Evolutionary conservation across 1,139 yeast genomes (phyloP).

Genomic region (Komagataea norvegica): DNA sequence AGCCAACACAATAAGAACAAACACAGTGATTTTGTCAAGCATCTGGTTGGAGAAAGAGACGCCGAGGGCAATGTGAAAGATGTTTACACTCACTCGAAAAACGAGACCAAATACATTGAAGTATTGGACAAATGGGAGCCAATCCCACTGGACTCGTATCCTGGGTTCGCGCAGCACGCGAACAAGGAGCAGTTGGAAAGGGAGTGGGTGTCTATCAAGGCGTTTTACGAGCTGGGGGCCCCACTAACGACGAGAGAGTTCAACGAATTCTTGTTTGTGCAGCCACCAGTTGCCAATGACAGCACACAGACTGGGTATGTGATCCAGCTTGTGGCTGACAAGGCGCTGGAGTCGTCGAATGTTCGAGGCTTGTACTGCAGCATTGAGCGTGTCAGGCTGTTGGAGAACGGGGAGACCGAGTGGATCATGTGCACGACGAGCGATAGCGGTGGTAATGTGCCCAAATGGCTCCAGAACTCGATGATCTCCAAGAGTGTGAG

Average conservation of each 20-base stretch:
- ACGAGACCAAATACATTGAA: constrained; percentile 30
- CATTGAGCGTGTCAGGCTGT: constrained; percentile 47
- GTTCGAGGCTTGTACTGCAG: constrained; percentile 51
- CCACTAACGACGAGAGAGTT: constrained; percentile 45
- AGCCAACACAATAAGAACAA: constrained; percentile 35
- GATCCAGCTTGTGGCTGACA: constrained; percentile 45
- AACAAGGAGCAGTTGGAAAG: constrained; percentile 7
- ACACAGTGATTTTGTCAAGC: constrained; percentile 35
- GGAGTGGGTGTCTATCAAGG: constrained; percentile 28
- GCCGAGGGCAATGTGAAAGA: constrained; percentile 17
- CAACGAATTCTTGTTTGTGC: constrained; percentile 50
- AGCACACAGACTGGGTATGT: constrained; percentile 40
- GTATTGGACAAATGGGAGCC: constrained; percentile 26
- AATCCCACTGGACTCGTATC: constrained; percentile 15
- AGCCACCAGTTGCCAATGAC: constrained; percentile 28
- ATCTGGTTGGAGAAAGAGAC: constrained; percentile 27
- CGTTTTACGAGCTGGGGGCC: constrained; percentile 32
- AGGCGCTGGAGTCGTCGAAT: constrained; percentile 21
- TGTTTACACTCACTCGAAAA: constrained; percentile 26
- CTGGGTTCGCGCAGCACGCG: constrained; percentile 16
- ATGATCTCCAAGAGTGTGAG: constrained; percentile 55
- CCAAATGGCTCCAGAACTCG: constrained; percentile 56
- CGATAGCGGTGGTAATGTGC: constrained; percentile 63
- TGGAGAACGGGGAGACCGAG: constrained; percentile 36
- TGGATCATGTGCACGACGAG: constrained; percentile 58